Evolutionary conservation across 2,329 filamentous ascomycete species (phyloP), one percentile per base, ranked within the genome.

Genomic region (Corynespora cassiicola): DNA sequence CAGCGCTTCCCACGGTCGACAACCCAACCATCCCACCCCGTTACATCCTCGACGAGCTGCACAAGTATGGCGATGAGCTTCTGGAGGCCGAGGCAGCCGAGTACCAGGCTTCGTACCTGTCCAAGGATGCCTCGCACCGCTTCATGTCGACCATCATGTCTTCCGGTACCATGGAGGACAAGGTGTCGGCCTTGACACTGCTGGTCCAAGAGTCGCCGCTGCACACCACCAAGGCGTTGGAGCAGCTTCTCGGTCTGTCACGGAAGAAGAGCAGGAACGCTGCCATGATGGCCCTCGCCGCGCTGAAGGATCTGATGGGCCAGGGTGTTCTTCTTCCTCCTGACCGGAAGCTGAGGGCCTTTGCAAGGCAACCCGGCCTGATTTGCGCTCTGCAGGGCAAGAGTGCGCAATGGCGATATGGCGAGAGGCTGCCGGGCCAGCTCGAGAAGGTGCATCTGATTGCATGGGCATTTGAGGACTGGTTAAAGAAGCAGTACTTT

Each of bases 71-170:
- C 3, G 81, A 82, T 45, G 76, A 79, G 7, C 76, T 97, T 6
- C 74, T 97, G 14, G 85, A 95, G 36, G 77, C 82, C 17, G 94
- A 99, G 63, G 87, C 87, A 45, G 77, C 81, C 25, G 76, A 81
- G 30, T 99, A 96, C 71, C 78, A 79, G 38, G 81, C 83, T 17
- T 85, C 79, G 25, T 77, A 89, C 52, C 75, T 87, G 39, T 83
- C 88, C 6, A 83, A 88, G 33, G 90, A 89, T 17, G 94, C 92
- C 2, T 92, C 91, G 25, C 88, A 95, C 70, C 95, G 91, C 67
- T 99, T 99, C 75, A 85, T 97, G 77, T 89, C 91, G 2, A 95
- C 90, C 12, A 96, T 99, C 66, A 96, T 97, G 88, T 77, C 90
- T 7, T 95, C 91, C 2, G 94, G 94, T 76, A 99, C 95, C 7